Percentiles rank a stretch among this genome's conserved stretches.
Conservation (phyloP, 164 flowering plant genomes). For the Akebia trifoliata region DNA sequence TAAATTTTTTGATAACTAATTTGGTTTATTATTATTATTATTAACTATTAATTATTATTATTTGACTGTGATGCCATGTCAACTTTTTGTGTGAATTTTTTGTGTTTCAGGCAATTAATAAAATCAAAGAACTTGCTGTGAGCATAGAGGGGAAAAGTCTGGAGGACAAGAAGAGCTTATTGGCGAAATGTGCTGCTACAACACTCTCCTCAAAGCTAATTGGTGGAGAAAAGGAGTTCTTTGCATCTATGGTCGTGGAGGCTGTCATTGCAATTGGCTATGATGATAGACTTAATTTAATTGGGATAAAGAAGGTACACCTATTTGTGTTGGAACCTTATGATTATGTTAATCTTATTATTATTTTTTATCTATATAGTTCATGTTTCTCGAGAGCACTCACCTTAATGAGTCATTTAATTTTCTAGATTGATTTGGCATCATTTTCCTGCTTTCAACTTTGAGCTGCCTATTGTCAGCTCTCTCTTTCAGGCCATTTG, state of each 20-base stretch:
- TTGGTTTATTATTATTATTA: too few relatives aligned
- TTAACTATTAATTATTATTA: too few relatives aligned
- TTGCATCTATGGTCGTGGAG: constrained; percentile 96
- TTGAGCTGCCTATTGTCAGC: too few relatives aligned
- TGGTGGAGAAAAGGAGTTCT: constrained; percentile 97
- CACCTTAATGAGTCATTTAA: too few relatives aligned
- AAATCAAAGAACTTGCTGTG: constrained; percentile 72
- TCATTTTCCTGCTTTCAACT: too few relatives aligned
- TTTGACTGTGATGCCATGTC: neutral
- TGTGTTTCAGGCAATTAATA: constrained; percentile 66
- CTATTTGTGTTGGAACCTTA: neutral
- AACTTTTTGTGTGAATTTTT: neutral
- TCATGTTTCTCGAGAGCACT: too few relatives aligned
- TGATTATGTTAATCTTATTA: neutral
- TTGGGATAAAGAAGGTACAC: constrained; percentile 91
- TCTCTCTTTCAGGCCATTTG: too few relatives aligned
- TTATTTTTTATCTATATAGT: neutral
- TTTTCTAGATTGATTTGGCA: too few relatives aligned
- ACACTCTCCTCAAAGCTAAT: constrained; percentile 96
- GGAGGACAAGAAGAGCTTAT: constrained; percentile 78
- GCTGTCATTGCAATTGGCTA: constrained; percentile 82
- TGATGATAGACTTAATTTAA: constrained; percentile 86
- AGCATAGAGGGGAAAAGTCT: constrained; percentile 93
- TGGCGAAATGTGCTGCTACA: constrained; percentile 94
- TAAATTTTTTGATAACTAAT: too few relatives aligned